Evolutionary conservation across 1,284 basidiomycete species (phyloP), one percentile per base, ranked within the genome.

Genomic region (Tetrapyrgos nigripes): DNA sequence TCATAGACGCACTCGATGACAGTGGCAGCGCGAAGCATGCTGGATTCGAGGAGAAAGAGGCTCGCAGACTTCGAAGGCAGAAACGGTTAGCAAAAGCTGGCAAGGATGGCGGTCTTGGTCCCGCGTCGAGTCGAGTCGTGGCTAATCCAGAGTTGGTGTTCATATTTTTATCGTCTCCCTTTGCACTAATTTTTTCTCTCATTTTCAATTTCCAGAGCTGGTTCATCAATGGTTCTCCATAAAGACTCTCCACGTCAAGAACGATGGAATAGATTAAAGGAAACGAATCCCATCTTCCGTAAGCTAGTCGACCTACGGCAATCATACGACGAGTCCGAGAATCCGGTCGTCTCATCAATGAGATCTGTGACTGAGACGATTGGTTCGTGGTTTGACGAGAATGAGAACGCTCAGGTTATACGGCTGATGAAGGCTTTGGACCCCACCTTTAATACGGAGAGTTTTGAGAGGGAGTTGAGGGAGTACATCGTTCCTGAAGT

Each of bases 401-500:
- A 95, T 69, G 97, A 99, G 80, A 97, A 92, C 44, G 97, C 96
- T 13, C 92, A 93, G 71, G 97, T 99, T 24, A 89, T 93, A 68
- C 85, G 93, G 55, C 79, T 91, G 68, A 93, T 98, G 86, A 94
- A 91, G 74, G 73, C 82, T 35, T 79, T 97, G 68, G 97, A 99
- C 72, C 94, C 97, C 4, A 75, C 77, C 14, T 99, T 98, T 77
- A 89, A 85, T 54, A 85, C 92, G 68, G 96, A 98, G 71, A 75
- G 77, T 21, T 99, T 98, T 72, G 90, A 95, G 69, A 83, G 91
- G 58, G 97, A 99, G 71, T 74, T 99, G 62, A 81, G 97, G 64
- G 97, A 99, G 76, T 99, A 98, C 71, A 97, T 99, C 62, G 86
- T 99, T 2, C 97, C 97, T 0, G 97, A 99, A 73, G 87, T 99